Percentiles rank a stretch among this genome's conserved stretches.
phyloP scores from a whole-genome alignment of 2,329 filamentous ascomycete genomes.

The Didymella sp. region DNA sequence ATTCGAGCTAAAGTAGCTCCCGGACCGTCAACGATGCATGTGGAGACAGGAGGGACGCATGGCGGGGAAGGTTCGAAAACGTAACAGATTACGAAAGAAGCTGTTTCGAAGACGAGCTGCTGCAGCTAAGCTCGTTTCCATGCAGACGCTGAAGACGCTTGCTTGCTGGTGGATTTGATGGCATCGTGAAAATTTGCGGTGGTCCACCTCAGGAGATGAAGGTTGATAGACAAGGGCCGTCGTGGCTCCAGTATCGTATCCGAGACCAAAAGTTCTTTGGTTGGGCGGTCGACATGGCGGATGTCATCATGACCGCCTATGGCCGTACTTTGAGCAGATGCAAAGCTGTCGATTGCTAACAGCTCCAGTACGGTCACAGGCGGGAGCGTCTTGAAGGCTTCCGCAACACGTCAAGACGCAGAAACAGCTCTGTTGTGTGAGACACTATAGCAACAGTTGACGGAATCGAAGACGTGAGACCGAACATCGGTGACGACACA shows the following conservation, averaged over 20 bases:
- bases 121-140: slow-evolving; percentile 27
- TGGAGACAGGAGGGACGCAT: slow-evolving; percentile 36
- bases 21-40: slow-evolving; percentile 32
- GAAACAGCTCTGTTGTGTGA: slow-evolving; percentile 11
- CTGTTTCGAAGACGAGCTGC: slow-evolving; percentile 29
- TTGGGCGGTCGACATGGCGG: not conserved
- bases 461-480: slow-evolving; percentile 35
- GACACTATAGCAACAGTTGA: slow-evolving; percentile 28
- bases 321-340: not conserved
- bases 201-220: slow-evolving; percentile 19
- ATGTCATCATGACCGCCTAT: not conserved
- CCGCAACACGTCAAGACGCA: slow-evolving; percentile 7
- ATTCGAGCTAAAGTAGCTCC: slow-evolving; percentile 43
- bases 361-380: not conserved
- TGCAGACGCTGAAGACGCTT: slow-evolving; percentile 30
- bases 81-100: slow-evolving; percentile 45
- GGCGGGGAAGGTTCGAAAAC: slow-evolving; percentile 48
- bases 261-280: not conserved
- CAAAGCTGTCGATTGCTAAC: not conserved
- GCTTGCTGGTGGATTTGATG: slow-evolving; percentile 24
- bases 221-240: not conserved
- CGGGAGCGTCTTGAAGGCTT: not conserved
- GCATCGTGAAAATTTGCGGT: slow-evolving; percentile 32
- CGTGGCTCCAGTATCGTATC: not conserved
- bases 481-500: slow-evolving; percentile 29